These are phyloP conservation scores for Neoarthrinium moseri DNA, from an alignment of 2,329 filamentous ascomycete species.

Conservation along the genomic window DNA sequence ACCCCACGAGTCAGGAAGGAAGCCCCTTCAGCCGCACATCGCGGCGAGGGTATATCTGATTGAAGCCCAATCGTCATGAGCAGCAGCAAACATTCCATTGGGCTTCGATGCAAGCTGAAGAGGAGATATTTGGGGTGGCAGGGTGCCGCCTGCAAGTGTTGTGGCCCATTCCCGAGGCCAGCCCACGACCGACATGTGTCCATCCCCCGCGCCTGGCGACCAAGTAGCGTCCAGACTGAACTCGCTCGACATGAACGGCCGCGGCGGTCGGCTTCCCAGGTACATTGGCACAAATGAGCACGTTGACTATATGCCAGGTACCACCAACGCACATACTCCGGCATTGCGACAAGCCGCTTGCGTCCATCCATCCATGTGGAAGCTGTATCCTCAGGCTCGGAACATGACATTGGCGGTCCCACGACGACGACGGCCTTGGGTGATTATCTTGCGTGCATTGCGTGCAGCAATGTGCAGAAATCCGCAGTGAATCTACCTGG, in stretches of 20 bases:
- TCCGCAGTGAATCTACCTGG: too few species aligned
- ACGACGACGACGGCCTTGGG: too few species aligned
- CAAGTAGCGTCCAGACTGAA: too few species aligned
- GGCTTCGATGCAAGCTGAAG: slow-evolving; percentile 4
- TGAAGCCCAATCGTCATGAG: slow-evolving; percentile 6
- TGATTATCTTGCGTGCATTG: too few species aligned
- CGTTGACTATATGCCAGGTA: not conserved
- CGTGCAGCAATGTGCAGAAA: too few species aligned
- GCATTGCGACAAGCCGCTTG: not conserved
- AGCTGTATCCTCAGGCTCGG: too few species aligned
- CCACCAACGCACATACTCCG: not conserved
- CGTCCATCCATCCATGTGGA: too few species aligned
- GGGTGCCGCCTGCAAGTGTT: slow-evolving; percentile 3
- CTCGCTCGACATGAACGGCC: not conserved
- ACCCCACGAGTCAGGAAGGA: not conserved
- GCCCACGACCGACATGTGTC: too few species aligned
- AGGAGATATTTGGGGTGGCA: not conserved
- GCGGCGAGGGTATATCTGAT: not conserved
- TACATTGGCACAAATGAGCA: not conserved
- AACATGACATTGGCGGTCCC: too few species aligned
- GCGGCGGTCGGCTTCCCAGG: not conserved
- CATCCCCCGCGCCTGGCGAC: too few species aligned
- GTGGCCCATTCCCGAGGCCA: too few species aligned
- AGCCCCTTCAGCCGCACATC: slow-evolving; percentile 4
- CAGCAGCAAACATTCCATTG: slow-evolving; percentile 4